Evolutionary conservation across 83 land plant species (phyloP).

Genomic region (Picea abies): DNA sequence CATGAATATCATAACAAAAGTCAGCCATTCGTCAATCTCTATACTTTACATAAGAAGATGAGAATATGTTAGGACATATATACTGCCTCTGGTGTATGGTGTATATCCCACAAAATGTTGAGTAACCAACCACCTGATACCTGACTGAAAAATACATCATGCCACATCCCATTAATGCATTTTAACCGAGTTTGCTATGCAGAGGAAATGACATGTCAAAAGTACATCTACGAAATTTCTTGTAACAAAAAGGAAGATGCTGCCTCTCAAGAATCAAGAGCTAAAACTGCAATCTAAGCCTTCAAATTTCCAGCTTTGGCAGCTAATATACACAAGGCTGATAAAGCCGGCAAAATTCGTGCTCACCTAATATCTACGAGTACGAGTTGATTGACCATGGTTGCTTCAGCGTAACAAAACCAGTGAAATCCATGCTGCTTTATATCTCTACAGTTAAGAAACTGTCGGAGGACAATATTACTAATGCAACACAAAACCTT

Average conservation of each 20-base stretch:
- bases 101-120: slow-evolving; percentile 5
- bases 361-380: neutral
- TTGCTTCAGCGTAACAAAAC: neutral
- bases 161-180: neutral
- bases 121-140: slow-evolving; percentile 8
- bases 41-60: slow-evolving; percentile 6
- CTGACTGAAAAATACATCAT: neutral
- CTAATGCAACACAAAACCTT: neutral
- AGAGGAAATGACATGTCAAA: slow-evolving; percentile 1
- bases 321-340: slow-evolving; percentile 10
- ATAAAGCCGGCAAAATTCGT: slow-evolving; percentile 5
- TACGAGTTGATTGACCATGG: neutral
- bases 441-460: neutral
- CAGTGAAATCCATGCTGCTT: slow-evolving; percentile 6
- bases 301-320: neutral
- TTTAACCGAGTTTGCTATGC: neutral
- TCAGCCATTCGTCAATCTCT: neutral
- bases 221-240: neutral
- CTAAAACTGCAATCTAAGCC: slow-evolving; percentile 2
- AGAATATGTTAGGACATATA: slow-evolving; percentile 8
- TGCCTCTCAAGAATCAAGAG: slow-evolving; percentile 12
- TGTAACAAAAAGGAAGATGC: slow-evolving; percentile 9
- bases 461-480: neutral
- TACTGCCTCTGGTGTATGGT: neutral
- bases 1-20: neutral